phyloP scores from a whole-genome alignment of 495 filamentous ascomycete species.

The Acidiella bohemica region DNA sequence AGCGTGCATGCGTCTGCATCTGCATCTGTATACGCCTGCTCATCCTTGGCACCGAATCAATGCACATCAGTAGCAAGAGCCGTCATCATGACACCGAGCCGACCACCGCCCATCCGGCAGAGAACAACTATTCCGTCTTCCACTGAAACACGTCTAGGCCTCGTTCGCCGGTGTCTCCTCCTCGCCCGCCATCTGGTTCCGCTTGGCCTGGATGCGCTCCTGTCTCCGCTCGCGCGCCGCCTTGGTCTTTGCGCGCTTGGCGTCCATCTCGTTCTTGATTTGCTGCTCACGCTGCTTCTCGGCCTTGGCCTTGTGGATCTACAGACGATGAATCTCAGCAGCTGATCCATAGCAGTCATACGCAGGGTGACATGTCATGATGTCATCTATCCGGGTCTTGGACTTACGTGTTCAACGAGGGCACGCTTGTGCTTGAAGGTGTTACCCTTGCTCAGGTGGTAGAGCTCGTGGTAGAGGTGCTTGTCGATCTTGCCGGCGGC shows the following conservation, averaged over 20 bases:
- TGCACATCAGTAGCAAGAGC: too few relatives aligned
- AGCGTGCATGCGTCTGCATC: too few relatives aligned
- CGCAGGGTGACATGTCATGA: slow-evolving; percentile 22
- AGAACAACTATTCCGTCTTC: too few relatives aligned
- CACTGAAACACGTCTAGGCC: slow-evolving; percentile 6
- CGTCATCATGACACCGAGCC: slow-evolving; percentile 3
- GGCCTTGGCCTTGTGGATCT: slow-evolving; percentile 99
- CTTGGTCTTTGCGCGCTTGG: slow-evolving; percentile 99
- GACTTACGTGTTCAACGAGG: slow-evolving; percentile 96
- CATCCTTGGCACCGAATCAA: too few relatives aligned
- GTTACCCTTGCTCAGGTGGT: slow-evolving; percentile 99
- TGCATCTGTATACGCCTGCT: too few relatives aligned
- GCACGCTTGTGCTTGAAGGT: slow-evolving; percentile 99
- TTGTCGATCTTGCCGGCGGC: slow-evolving; percentile 99
- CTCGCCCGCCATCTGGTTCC: slow-evolving; percentile 64
- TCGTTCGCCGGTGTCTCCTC: slow-evolving; percentile 31
- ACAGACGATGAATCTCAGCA: too few relatives aligned
- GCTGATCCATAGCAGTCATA: too few relatives aligned
- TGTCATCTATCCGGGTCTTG: slow-evolving; percentile 20
- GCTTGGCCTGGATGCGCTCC: slow-evolving; percentile 80
- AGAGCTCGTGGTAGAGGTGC: slow-evolving; percentile 99
- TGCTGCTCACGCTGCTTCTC: slow-evolving; percentile 89
- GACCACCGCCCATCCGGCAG: too few relatives aligned
- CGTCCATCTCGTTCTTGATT: slow-evolving; percentile 98
- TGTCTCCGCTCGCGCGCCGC: slow-evolving; percentile 92